phyloP scores from a whole-genome alignment of 1,139 yeast genomes.

The Protomyces inundatus region DNA sequence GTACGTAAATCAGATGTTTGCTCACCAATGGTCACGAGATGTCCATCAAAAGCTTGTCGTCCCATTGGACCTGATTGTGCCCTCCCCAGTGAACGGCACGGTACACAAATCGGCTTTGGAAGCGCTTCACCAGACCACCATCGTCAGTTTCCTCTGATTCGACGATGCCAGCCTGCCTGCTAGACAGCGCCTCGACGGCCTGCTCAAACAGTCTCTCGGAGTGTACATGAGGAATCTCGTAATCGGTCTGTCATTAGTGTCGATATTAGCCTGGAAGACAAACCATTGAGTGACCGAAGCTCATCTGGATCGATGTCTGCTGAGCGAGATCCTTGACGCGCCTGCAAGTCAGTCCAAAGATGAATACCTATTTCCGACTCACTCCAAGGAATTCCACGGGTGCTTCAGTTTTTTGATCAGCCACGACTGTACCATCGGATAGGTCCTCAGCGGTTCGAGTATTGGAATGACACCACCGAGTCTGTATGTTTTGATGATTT shows the following conservation, averaged over 20 bases:
- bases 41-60: constrained; percentile 1
- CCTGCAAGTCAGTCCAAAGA: not conserved
- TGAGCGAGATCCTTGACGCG: not conserved
- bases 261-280: not conserved
- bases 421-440: constrained; percentile 21
- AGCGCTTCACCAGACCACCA: not conserved
- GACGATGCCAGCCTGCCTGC: not conserved
- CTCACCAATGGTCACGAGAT: too few relatives aligned
- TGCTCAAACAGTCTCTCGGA: not conserved
- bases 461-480: constrained; percentile 26
- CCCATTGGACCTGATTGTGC: constrained; percentile 23
- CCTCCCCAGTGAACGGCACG: constrained; percentile 16
- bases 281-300: not conserved
- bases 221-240: not conserved
- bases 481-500: constrained; percentile 24
- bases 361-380: not conserved
- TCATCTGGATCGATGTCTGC: not conserved
- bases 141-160: not conserved
- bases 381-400: constrained; percentile 21
- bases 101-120: not conserved
- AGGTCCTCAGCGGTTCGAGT: constrained; percentile 20
- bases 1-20: too few relatives aligned
- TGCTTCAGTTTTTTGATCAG: constrained; percentile 16
- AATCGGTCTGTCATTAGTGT: not conserved
- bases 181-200: not conserved